Base-by-base conservation (phyloP, 2,329 filamentous ascomycete genomes). In the Podosphaera fusca region DNA sequence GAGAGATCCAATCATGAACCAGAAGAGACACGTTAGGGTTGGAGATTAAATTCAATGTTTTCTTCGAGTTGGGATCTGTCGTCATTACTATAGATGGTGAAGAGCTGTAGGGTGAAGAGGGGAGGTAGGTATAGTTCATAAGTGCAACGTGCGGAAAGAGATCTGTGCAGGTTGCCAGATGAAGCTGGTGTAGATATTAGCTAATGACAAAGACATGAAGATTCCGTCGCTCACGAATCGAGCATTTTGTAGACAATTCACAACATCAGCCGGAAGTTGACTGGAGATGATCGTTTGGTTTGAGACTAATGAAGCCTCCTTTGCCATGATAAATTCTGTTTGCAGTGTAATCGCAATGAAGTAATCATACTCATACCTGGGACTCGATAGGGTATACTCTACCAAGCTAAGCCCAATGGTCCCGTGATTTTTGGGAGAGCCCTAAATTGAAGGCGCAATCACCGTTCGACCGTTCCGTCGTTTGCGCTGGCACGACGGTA, bases 101-200 rank as follows among this genome's bases (percentile, higher is more conserved):
- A 55, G 76, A 67, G 45, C 79, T 77, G 69, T 81, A 84, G 45
- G 81, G 82, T 14, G 85, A 86, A 4, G 77, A 81, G 45, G 88
- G 84, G 30, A 98, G 84, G 72, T 95, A 96, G 67, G 92, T 96
- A 74, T 96, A 96, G 74, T 94, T 95, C 92, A 98, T 98, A 62
- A 98, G 80, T 42, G 88, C 94, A 62, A 96, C 87, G 69, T 96
- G 87, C 8, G 92, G 92, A 61, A 81, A 75, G 66, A 92, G 84
- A 63, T 84, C 76, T 64, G 81, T 81, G 69, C 85, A 94, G 58
- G 92, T 98, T 64, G 92, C 89, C 56, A 98, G 84, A 70, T 98
- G 92, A 63, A 98, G 87, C 88, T 95, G 57, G 29, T 21, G 30
- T 49, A 61, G 57, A 46, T 12, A 55, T 45, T 57, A 57, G 50